These are phyloP conservation scores for Echria macrotheca DNA, from an alignment of 495 filamentous ascomycete species.

Conservation along the genomic window DNA sequence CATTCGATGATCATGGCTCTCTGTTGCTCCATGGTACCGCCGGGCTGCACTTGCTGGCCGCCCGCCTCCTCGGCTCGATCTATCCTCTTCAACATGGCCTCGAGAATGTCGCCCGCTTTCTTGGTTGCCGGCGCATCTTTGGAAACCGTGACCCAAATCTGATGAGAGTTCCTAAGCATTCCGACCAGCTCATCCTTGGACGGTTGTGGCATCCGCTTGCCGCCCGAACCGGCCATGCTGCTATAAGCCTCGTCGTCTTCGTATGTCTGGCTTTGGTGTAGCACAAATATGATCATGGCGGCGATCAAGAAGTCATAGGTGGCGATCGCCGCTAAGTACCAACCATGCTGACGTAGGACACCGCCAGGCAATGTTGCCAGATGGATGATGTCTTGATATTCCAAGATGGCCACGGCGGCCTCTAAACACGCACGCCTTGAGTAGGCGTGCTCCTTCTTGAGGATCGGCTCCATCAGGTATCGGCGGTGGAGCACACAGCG, in stretches of 20 bases:
- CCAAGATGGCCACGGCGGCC: constrained; percentile 59
- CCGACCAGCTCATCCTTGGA: constrained; percentile 25
- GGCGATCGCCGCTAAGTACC: constrained; percentile 39
- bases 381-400: constrained; percentile 35
- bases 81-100: constrained; percentile 20
- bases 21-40: background rate
- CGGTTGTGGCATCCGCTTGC: constrained; percentile 11
- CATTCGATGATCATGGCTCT: background rate
- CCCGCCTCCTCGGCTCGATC: background rate
- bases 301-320: constrained; percentile 47
- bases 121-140: constrained; percentile 13
- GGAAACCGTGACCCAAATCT: constrained; percentile 24
- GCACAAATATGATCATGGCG: constrained; percentile 41
- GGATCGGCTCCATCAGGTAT: constrained; percentile 55
- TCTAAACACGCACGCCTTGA: constrained; percentile 63
- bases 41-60: no score
- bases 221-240: constrained; percentile 19
- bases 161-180: constrained; percentile 25
- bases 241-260: constrained; percentile 19
- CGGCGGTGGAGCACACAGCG: constrained; percentile 69
- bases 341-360: constrained; percentile 30
- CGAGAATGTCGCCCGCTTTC: constrained; percentile 21
- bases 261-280: constrained; percentile 31
- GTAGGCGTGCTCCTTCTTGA: constrained; percentile 58
- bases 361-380: constrained; percentile 37